These are phyloP conservation scores for Yarrowia sp. DNA, from an alignment of 805 yeast genomes.

Conservation along the genomic window DNA sequence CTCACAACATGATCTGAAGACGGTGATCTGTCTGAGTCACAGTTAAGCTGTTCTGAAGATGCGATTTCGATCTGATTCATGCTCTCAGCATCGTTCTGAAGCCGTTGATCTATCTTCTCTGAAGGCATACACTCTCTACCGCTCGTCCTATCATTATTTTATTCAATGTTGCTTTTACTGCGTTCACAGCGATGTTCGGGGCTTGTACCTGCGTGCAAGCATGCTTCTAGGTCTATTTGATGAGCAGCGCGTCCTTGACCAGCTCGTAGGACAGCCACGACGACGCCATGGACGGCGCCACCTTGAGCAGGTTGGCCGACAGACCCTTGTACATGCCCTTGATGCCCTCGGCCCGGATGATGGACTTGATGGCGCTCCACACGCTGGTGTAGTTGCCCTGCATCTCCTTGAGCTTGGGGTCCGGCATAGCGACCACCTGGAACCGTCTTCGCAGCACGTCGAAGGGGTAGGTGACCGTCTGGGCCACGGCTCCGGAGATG, in stretches of 20 bases:
- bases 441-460: constrained; percentile 85
- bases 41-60: too few relatives aligned
- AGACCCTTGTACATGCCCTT: constrained; percentile 68
- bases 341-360: constrained; percentile 73
- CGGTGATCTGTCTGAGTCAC: too few relatives aligned
- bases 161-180: too few relatives aligned
- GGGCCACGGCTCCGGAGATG: constrained; percentile 82
- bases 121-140: too few relatives aligned
- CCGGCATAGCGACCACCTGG: constrained; percentile 78
- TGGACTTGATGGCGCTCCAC: constrained; percentile 66
- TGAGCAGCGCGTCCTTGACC: constrained; percentile 46
- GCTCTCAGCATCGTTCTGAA: too few relatives aligned
- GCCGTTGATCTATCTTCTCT: too few relatives aligned
- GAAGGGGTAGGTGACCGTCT: constrained; percentile 85
- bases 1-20: too few relatives aligned
- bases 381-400: constrained; percentile 57
- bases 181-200: too few relatives aligned
- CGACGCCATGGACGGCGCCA: constrained; percentile 93
- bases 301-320: constrained; percentile 76
- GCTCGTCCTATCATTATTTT: too few relatives aligned
- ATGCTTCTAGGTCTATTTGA: constrained; percentile 1
- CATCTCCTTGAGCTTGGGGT: constrained; percentile 56
- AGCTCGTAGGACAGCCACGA: constrained; percentile 88
- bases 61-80: too few relatives aligned
- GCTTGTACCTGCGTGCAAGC: too few relatives aligned